Evolutionary conservation across 2,329 filamentous ascomycete genomes (phyloP), one percentile per base, ranked within the genome.

Genomic region (Exophiala aquamarina): DNA sequence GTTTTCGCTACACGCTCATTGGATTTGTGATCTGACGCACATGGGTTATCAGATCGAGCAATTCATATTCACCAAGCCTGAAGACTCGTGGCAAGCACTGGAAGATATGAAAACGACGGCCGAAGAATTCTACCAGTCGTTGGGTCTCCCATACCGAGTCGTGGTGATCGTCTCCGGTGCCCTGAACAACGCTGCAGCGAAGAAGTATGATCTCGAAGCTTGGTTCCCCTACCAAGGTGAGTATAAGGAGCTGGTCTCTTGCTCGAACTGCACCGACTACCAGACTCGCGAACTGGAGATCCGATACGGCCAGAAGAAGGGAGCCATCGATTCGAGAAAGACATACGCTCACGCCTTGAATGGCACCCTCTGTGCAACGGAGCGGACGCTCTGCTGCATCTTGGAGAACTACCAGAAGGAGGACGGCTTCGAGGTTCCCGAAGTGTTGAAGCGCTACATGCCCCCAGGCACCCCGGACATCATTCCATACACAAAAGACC

Each of bases 201-300:
- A 95, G 79, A 98, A 98, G 72, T 91, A 86, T 66, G 93, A 98
- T 64, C 78, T 98, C 17, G 93, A 98, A 68, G 92, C 93, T 2
- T 95, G 90, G 89, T 95, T 95, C 69, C 90, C 89, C 13, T 94
- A 87, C 77, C 91, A 97, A 69, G 87, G 87, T 61, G 93, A 97
- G 71, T 98, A 97, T 79, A 97, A 97, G 74, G 93, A 97, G 73
- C 81, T 98, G 20, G 93, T 97, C 41, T 95, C 89, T 15, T 95
- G 91, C 79, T 95, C 89, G 52, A 98, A 98, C 74, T 98, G 93
- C 76, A 95, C 89, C 35, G 92, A 97, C 67, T 97, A 97, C 75
- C 93, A 98, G 75, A 90, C 89, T 18, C 82, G 93, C 47, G 91
- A 90, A 59, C 79, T 98, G 10, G 92, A 97, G 69, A 95, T 98